phyloP scores from a whole-genome alignment of 257 asterid genomes.

The Nicotiana knightiana region DNA sequence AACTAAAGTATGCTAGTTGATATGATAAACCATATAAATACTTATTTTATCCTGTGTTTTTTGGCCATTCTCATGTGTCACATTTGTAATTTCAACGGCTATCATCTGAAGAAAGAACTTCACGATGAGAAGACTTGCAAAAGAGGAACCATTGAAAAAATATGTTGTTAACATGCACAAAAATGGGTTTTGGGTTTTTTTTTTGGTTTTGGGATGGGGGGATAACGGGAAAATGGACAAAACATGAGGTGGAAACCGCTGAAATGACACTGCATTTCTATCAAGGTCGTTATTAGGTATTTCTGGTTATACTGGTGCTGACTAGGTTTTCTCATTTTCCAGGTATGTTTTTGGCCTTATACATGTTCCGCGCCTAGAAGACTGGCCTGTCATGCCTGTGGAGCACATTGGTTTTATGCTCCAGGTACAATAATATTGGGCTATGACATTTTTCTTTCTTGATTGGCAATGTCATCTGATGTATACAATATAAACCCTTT shows the following conservation, averaged over 20 bases:
- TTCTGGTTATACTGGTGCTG: neutral
- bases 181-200: neutral
- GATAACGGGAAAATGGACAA: neutral
- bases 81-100: neutral
- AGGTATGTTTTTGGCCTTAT: conserved; percentile 36
- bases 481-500: neutral
- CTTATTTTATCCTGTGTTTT: neutral
- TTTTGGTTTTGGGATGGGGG: neutral
- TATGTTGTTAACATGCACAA: neutral
- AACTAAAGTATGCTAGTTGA: neutral
- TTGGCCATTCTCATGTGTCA: neutral
- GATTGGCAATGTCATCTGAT: neutral
- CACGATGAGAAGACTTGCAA: neutral
- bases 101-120: conserved; percentile 7
- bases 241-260: neutral
- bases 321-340: neutral
- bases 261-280: neutral
- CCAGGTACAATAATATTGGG: conserved; percentile 16
- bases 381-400: conserved; percentile 47
- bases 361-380: conserved; percentile 38
- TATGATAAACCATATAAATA: neutral
- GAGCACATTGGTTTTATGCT: conserved; percentile 39
- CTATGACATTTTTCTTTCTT: neutral
- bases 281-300: neutral
- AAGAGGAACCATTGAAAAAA: neutral